Base-by-base conservation (phyloP, 805 yeast species). In the Grigorovia transvaalensis region DNA sequence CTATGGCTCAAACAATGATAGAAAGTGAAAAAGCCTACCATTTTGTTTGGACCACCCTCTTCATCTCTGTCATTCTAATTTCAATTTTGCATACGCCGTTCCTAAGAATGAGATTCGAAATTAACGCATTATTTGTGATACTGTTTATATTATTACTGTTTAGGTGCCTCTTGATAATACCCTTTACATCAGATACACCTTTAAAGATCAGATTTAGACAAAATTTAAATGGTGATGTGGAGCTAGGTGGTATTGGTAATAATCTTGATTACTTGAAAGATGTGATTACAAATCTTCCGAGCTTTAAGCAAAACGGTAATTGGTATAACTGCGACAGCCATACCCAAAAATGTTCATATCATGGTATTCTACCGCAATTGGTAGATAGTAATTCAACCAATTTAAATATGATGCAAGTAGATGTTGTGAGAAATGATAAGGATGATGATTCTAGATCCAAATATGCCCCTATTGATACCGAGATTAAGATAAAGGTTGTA, bases 191-290 rank as follows among this genome's bases (percentile, higher is more conserved):
- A 18, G 20, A 33, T 9, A 44, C 77, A 38, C 96, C 96, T 4
- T 64, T 88, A 65, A 89, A 88, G 63, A 70, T 87, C 52, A 73
- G 90, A 56, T 84, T 85, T 59, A 68, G 81, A 40, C 90, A 89
- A 66, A 68, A 71, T 1, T 72, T 84, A 50, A 77, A 85, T 56
- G 56, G 57, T 20, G 38, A 44, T 7, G 57, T 57, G 18, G 52
- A 51, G 44, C 18, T 57, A 5, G 50, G 51, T 42, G 58, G 59
- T 19, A 29, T 50, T 29, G 51, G 53, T 6, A 27, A 30, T 8
- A 50, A 50, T 29, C 4, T 45, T 29, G 50, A 44, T 4, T 51
- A 29, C 51, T 68, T 81, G 23, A 61, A 64, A 47, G 64, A 74
- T 7, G 64, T 83, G 41, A 62, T 88, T 44, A 45, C 61, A 4